Conservation (phyloP, 345 rosid species). For the Balakata baccata region DNA sequence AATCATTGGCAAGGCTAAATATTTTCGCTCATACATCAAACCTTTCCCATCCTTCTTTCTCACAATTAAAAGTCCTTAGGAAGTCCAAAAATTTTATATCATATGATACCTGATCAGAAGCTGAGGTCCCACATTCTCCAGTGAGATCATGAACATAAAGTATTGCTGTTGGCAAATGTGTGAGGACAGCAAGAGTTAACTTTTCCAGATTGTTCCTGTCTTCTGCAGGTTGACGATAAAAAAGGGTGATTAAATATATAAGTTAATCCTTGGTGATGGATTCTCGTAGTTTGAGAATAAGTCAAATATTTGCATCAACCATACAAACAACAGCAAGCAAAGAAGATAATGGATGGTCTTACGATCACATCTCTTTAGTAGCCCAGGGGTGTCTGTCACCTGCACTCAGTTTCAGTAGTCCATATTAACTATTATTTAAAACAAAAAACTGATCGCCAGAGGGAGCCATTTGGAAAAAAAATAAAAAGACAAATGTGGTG, state of each 20-base stretch:
- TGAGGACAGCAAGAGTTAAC: slow-evolving; percentile 84
- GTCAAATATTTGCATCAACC: not conserved
- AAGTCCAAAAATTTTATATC: not conserved
- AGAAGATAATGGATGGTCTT: slow-evolving; percentile 15
- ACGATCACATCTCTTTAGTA: slow-evolving; percentile 83
- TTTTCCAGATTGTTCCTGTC: slow-evolving; percentile 86
- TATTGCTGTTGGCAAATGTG: slow-evolving; percentile 88
- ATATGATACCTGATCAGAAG: slow-evolving; percentile 79
- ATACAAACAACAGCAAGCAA: not conserved
- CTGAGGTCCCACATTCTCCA: slow-evolving; percentile 91
- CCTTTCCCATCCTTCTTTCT: not conserved
- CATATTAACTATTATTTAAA: not conserved
- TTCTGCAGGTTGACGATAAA: slow-evolving; percentile 41
- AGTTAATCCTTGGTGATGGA: too few species aligned
- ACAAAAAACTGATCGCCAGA: not conserved
- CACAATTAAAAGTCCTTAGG: not conserved
- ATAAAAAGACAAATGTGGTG: not conserved
- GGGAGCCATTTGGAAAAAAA: not conserved
- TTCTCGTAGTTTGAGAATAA: not conserved
- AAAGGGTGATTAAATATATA: not conserved
- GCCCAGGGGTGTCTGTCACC: slow-evolving; percentile 98
- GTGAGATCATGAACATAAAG: slow-evolving; percentile 89
- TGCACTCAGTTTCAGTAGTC: slow-evolving; percentile 30
- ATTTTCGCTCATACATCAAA: not conserved
- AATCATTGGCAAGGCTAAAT: not conserved